Conservation (phyloP, 1,139 yeast genomes). For the Magnusiomyces tetraspermus region DNA sequence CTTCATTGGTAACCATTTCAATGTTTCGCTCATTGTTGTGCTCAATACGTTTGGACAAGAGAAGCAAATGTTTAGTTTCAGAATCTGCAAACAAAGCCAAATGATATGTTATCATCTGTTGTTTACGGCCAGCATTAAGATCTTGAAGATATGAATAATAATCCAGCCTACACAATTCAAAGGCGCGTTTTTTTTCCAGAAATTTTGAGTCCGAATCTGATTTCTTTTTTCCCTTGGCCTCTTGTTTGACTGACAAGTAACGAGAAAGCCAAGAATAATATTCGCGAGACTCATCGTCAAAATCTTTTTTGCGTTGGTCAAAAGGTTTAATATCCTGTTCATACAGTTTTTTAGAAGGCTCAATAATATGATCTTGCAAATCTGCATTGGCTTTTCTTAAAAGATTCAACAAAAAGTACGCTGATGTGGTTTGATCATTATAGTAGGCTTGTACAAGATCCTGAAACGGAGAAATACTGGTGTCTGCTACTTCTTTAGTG, state of each 20-base stretch:
- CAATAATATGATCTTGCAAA: constrained; percentile 31
- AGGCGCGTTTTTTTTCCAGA: constrained; percentile 47
- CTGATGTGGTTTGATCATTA: constrained; percentile 19
- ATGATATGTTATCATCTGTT: constrained; percentile 34
- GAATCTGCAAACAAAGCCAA: constrained; percentile 33
- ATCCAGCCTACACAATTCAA: constrained; percentile 63
- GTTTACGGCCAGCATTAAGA: constrained; percentile 43
- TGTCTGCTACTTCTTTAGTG: constrained; percentile 23
- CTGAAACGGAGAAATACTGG: constrained; percentile 30
- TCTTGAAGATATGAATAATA: constrained; percentile 58
- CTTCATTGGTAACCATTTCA: constrained; percentile 28
- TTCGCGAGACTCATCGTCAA: constrained; percentile 65
- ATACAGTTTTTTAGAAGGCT: constrained; percentile 34
- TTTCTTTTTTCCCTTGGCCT: constrained; percentile 32
- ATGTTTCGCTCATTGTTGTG: constrained; percentile 27
- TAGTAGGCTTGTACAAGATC: constrained; percentile 29
- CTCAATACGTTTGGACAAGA: constrained; percentile 21
- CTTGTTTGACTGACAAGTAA: constrained; percentile 55
- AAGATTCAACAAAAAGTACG: constrained; percentile 19
- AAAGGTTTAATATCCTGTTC: constrained; percentile 37
- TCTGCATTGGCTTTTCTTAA: constrained; percentile 21
- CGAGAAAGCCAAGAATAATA: constrained; percentile 68
- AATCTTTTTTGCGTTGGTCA: constrained; percentile 42
- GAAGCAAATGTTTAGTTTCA: constrained; percentile 25
- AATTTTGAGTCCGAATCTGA: constrained; percentile 50